These are phyloP conservation scores for Terana coerulea DNA, from an alignment of 768 basidiomycete species.

Conservation along the genomic window DNA sequence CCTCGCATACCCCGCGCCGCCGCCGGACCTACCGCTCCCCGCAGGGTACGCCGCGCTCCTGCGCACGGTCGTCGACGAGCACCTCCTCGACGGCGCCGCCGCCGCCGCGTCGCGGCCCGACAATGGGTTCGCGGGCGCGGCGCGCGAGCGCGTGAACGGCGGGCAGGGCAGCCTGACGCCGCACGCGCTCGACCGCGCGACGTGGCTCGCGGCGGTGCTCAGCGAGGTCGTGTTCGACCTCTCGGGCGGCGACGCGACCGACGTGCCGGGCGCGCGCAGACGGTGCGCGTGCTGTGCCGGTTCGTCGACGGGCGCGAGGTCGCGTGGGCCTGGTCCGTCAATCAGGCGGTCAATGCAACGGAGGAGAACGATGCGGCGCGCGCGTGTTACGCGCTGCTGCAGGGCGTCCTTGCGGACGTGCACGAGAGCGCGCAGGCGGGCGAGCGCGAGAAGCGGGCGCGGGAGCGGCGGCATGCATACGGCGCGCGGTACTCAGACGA, in stretches of 20 bases:
- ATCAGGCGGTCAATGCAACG: background rate
- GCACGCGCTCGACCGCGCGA: constrained; percentile 59
- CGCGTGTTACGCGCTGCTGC: constrained; percentile 42
- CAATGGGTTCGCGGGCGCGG: constrained; percentile 41
- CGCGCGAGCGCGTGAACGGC: background rate
- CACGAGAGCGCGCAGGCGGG: constrained; percentile 42
- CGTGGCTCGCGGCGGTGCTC: constrained; percentile 51
- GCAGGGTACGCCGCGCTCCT: constrained; percentile 52
- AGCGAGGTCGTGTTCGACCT: constrained; percentile 64
- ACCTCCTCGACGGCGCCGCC: constrained; percentile 24
- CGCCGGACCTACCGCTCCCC: constrained; percentile 41
- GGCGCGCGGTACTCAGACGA: background rate
- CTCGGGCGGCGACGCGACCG: constrained; percentile 16
- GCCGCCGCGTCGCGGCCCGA: constrained; percentile 7
- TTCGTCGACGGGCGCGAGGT: constrained; percentile 56
- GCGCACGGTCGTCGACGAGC: background rate
- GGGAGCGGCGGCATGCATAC: constrained; percentile 20
- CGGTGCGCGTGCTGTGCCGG: constrained; percentile 29
- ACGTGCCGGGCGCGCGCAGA: background rate
- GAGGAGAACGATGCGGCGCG: constrained; percentile 8
- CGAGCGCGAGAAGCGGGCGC: constrained; percentile 33
- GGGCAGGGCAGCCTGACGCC: constrained; percentile 5
- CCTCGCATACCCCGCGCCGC: constrained; percentile 44
- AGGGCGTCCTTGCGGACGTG: constrained; percentile 51
- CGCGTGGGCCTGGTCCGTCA: constrained; percentile 41